Evolutionary conservation across 352 stramenopile species (phyloP).

Genomic region (Lagenidium giganteum): DNA sequence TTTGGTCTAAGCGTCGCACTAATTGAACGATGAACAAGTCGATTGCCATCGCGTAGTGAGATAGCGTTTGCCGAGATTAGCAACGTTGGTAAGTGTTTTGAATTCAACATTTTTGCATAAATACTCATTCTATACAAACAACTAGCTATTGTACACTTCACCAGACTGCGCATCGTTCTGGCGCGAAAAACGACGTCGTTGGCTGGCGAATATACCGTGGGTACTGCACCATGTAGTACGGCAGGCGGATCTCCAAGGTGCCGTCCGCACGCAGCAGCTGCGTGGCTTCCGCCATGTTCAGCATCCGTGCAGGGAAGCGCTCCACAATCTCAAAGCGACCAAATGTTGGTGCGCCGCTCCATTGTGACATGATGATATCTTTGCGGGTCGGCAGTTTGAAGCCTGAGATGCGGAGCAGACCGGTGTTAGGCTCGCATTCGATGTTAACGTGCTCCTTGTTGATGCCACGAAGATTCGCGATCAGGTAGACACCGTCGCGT

Average conservation of each 20-base stretch:
- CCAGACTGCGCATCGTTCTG: constrained; percentile 10
- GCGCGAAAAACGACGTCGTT: constrained; percentile 28
- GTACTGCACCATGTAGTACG: constrained; percentile 28
- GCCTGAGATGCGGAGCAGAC: constrained; percentile 37
- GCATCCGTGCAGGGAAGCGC: constrained; percentile 33
- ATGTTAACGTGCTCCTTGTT: constrained; percentile 30
- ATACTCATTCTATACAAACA: too few species aligned
- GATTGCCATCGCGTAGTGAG: too few species aligned
- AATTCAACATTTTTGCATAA: too few species aligned
- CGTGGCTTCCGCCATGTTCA: constrained; percentile 48
- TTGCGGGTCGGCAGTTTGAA: constrained; percentile 51
- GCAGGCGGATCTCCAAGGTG: constrained; percentile 52
- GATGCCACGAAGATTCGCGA: constrained; percentile 23
- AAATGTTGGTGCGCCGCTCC: constrained; percentile 49
- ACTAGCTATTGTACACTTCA: too few species aligned
- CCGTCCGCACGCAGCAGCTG: constrained; percentile 41
- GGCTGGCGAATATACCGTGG: constrained; percentile 23
- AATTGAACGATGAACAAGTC: too few species aligned
- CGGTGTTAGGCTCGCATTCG: constrained; percentile 30
- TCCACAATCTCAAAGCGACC: constrained; percentile 63
- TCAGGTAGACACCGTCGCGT: constrained; percentile 35
- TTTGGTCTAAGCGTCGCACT: too few species aligned
- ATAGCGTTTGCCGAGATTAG: too few species aligned
- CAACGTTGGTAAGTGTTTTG: too few species aligned
- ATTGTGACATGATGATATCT: constrained; percentile 44